Base-by-base conservation (phyloP, 331 rosid species). In the Malus hybrid region DNA sequence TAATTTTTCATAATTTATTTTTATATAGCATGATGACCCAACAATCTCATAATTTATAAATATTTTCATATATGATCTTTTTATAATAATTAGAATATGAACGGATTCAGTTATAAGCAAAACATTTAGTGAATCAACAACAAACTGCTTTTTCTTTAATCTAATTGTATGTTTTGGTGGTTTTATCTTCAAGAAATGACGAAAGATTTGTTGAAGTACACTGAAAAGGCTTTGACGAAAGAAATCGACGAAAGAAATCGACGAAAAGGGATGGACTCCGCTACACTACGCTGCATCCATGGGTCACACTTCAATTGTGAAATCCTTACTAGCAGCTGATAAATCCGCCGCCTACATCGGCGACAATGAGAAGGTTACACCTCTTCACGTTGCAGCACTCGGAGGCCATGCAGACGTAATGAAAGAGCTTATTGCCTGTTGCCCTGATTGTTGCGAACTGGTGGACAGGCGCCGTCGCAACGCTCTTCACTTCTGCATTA, bases 341-440 rank as follows among this genome's bases (percentile, higher is more conserved):
- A 56, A 13, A 16, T 3, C 7, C 2, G 22, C 65, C 5, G 78
- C 74, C 59, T 79, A 72, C 29, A 3, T 28, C 3, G 19, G 10
- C 1, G 3, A 29, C 24, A 66, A 72, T 8, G 31, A 24, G 11
- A 65, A 18, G 65, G 56, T 33, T 2, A 14, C 55, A 48, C 54
- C 74, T 36, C 67, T 70, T 71, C 82, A 78, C n/a, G 5, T 78
- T 4, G 82, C 82, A 12, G 77, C 77, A 3, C 5, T 1, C 6
- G 1, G 0, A 15, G 54, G 67, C 5, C 42, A 72, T 39, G 3
- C 0, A 10, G n/a, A 6, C 0, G 16, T 19, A 1, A 7, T 79
- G 62, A 4, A 7, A n/a, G n/a, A 8, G 22, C 59, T 79, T 2
- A 10, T 67, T 4, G 1, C 34, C 0, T 7, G 5, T 8, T 60